These are phyloP conservation scores for Saksenaea vasiformis DNA, from an alignment of 371 early-diverging fungal genomes.

Conservation along the genomic window DNA sequence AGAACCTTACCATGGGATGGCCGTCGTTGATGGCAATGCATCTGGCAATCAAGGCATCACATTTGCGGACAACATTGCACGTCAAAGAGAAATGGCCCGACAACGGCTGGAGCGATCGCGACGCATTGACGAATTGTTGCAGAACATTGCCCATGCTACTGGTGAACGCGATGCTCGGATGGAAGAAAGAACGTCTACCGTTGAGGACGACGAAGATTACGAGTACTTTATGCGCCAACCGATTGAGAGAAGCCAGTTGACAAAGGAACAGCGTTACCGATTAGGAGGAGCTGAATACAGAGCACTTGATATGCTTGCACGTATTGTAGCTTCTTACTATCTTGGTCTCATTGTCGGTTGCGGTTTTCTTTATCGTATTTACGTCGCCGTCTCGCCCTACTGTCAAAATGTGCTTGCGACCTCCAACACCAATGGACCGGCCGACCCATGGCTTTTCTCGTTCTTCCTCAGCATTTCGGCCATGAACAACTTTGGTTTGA, in stretches of 20 bases:
- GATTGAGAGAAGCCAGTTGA: conserved; percentile 44
- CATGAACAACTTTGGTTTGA: conserved; percentile 46
- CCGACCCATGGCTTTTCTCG: conserved; percentile 47
- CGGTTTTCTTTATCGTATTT: conserved; percentile 33
- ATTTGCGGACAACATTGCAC: conserved; percentile 45
- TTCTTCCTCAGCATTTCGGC: conserved; percentile 42
- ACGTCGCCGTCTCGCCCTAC: conserved; percentile 33
- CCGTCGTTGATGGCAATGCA: background rate
- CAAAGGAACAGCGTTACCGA: conserved; percentile 41
- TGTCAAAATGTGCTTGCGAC: conserved; percentile 30
- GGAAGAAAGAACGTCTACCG: conserved; percentile 12
- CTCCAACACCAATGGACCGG: conserved; percentile 34
- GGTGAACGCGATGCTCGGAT: background rate
- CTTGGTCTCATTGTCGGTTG: conserved; percentile 30
- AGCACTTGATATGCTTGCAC: conserved; percentile 39
- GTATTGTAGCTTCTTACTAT: conserved; percentile 40
- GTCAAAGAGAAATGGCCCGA: conserved; percentile 43
- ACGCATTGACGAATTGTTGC: conserved; percentile 31
- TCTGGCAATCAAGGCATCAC: conserved; percentile 34
- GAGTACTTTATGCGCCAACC: conserved; percentile 41
- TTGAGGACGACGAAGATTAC: conserved; percentile 29
- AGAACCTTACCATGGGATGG: too few species aligned
- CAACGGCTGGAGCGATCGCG: conserved; percentile 33
- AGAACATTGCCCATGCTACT: conserved; percentile 15
- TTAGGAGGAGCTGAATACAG: conserved; percentile 52